A percentile compares a stretch with the other conserved stretches of the same genome.
Conservation (phyloP, 805 yeast genomes). For the Lachancea fermentati region DNA sequence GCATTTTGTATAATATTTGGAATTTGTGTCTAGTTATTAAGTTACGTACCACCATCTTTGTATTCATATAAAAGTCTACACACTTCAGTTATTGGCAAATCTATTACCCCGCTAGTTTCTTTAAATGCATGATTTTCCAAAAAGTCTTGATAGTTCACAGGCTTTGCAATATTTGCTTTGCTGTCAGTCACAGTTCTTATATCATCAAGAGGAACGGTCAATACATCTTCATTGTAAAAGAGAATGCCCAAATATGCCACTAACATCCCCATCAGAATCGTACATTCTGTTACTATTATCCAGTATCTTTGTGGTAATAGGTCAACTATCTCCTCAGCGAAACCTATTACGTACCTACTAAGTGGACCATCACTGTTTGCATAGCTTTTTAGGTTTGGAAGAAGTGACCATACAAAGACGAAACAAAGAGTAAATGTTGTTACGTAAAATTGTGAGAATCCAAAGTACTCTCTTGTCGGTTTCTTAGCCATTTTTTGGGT, state of each 20-base stretch:
- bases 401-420: conserved; percentile 69
- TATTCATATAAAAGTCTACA: conserved; percentile 53
- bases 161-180: conserved; percentile 38
- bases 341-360: conserved; percentile 19
- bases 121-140: conserved; percentile 39
- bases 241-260: conserved; percentile 67
- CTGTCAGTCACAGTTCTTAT: conserved; percentile 64
- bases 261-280: conserved; percentile 62
- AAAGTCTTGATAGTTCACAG: conserved; percentile 15
- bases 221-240: conserved; percentile 69
- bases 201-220: conserved; percentile 55
- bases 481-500: background rate
- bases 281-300: conserved; percentile 76
- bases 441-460: conserved; percentile 76
- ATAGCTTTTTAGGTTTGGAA: conserved; percentile 39
- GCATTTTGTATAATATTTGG: conserved; percentile 2
- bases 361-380: conserved; percentile 15
- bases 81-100: conserved; percentile 67
- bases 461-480: conserved; percentile 58
- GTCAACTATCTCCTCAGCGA: conserved; percentile 48
- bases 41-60: background rate
- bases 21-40: background rate
- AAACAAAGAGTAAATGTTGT: conserved; percentile 49
- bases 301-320: conserved; percentile 87
- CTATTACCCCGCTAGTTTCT: conserved; percentile 83